Evolutionary conservation across 2,329 filamentous ascomycete genomes (phyloP).

Genomic region (Fusarium redolens): DNA sequence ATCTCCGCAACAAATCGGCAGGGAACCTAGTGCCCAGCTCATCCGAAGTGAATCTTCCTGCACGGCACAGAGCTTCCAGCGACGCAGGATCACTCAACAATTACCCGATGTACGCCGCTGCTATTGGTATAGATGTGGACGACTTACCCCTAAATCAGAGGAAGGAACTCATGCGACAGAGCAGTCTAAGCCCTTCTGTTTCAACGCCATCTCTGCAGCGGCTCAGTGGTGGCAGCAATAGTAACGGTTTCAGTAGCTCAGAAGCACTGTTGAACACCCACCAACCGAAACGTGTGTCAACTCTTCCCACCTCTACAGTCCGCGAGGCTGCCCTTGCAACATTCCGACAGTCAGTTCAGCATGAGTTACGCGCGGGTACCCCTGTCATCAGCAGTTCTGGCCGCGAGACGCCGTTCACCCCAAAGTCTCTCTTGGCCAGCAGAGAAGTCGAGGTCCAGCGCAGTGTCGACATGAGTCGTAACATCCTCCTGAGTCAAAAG

Average conservation of each 20-base stretch:
- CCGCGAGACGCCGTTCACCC: conserved; percentile 54
- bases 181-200: conserved; percentile 52
- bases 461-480: conserved; percentile 66
- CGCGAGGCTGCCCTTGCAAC: conserved; percentile 71
- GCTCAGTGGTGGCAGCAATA: conserved; percentile 43
- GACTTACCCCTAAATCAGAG: conserved; percentile 79
- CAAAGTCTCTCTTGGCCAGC: conserved; percentile 48
- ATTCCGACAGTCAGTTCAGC: conserved; percentile 74
- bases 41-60: conserved; percentile 44
- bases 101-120: conserved; percentile 48
- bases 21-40: conserved; percentile 50
- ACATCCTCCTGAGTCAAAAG: conserved; percentile 68
- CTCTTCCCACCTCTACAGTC: conserved; percentile 54
- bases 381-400: conserved; percentile 49
- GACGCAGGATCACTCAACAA: conserved; percentile 57
- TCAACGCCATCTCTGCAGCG: conserved; percentile 41
- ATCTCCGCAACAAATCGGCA: conserved; percentile 64
- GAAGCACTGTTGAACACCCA: conserved; percentile 62
- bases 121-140: conserved; percentile 63
- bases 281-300: conserved; percentile 62
- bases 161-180: conserved; percentile 68
- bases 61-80: conserved; percentile 48
- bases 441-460: conserved; percentile 58
- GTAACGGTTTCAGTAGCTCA: conserved; percentile 44
- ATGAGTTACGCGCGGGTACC: conserved; percentile 65